These are phyloP conservation scores for Pinus taeda DNA, from an alignment of 75 land plant genomes.

Conservation along the genomic window DNA sequence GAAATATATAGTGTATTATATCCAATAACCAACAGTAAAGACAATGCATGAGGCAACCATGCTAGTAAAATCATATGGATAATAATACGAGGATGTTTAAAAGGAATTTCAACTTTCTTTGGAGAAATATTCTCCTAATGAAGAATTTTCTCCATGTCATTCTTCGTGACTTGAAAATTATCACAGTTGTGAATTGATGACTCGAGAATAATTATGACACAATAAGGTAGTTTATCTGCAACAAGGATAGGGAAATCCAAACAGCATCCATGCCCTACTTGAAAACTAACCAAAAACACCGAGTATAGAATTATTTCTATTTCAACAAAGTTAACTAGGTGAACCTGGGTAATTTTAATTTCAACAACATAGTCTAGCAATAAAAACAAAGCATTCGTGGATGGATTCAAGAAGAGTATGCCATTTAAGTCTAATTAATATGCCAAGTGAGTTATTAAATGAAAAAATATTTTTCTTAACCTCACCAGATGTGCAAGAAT, in stretches of 20 bases:
- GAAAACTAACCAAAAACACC: background rate
- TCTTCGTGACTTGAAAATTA: slow-evolving; percentile 77
- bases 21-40: background rate
- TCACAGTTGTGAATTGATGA: slow-evolving; percentile 94
- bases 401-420: background rate
- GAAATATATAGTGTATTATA: background rate
- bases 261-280: background rate
- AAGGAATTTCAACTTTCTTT: slow-evolving; percentile 91
- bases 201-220: slow-evolving; percentile 86
- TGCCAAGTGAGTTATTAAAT: background rate
- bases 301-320: background rate
- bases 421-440: too few species aligned
- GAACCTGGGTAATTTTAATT: too few species aligned
- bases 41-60: slow-evolving; percentile 2
- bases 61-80: slow-evolving; percentile 50
- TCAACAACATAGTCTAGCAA: background rate
- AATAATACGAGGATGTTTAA: slow-evolving; percentile 91
- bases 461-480: background rate
- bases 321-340: background rate
- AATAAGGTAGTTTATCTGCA: slow-evolving; percentile 84
- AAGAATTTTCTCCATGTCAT: slow-evolving; percentile 92
- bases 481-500: too few species aligned
- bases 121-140: slow-evolving; percentile 93
- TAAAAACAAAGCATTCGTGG: background rate
- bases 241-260: background rate